Conservation (phyloP, 495 filamentous ascomycete species). For the Lepraria neglecta region DNA sequence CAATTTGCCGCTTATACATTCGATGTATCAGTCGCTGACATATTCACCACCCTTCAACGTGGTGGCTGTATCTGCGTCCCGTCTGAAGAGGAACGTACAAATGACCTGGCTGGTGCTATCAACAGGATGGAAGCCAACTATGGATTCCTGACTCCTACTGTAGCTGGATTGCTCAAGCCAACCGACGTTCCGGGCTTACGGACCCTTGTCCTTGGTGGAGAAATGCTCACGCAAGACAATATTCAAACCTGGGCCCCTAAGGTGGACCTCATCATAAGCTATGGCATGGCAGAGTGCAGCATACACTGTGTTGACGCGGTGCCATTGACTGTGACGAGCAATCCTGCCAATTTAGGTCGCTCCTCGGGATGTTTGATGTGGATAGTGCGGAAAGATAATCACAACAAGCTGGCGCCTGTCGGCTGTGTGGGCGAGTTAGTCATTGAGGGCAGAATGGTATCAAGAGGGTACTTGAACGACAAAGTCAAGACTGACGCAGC, state of each 20-base stretch:
- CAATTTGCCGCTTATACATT: conserved; percentile 36
- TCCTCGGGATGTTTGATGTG: too few species aligned
- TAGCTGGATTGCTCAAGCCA: conserved; percentile 27
- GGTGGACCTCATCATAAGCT: conserved; percentile 27
- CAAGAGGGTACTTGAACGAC: conserved; percentile 35
- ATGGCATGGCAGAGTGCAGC: conserved; percentile 35
- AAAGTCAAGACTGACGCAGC: conserved; percentile 29
- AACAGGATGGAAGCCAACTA: conserved; percentile 25
- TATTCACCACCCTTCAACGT: conserved; percentile 44
- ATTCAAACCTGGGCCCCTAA: conserved; percentile 25
- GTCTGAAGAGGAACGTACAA: conserved; percentile 40
- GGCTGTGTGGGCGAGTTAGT: conserved; percentile 44
- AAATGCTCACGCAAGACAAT: conserved; percentile 22
- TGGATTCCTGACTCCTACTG: conserved; percentile 30
- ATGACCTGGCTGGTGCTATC: conserved; percentile 31
- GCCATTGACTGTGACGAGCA: too few species aligned
- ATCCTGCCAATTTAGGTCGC: too few species aligned
- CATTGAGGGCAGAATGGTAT: conserved; percentile 41
- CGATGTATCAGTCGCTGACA: conserved; percentile 48
- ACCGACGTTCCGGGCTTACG: conserved; percentile 24
- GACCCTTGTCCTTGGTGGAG: conserved; percentile 29
- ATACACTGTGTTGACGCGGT: too few species aligned
- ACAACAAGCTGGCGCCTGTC: conserved; percentile 32
- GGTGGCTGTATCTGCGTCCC: conserved; percentile 50
- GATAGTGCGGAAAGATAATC: conserved; percentile 29